Percentiles rank a stretch among this genome's conserved stretches.
Evolutionary conservation across 2,329 filamentous ascomycete species (phyloP).

Genomic region (Mycosphaerelloides madeirae): DNA sequence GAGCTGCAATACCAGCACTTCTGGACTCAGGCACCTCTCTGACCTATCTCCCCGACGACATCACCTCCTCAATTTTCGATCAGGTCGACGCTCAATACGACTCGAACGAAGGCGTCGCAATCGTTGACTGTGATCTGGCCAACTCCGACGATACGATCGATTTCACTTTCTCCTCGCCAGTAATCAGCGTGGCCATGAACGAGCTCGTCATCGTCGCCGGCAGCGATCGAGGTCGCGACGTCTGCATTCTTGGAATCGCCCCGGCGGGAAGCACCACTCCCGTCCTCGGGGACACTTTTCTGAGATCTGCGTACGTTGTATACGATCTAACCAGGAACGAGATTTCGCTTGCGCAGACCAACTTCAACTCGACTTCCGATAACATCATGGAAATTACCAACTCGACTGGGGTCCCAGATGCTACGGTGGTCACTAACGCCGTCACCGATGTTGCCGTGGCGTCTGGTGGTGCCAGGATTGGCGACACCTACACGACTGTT

Average conservation of each 20-base stretch:
- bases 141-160: conserved; percentile 48
- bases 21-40: conserved; percentile 73
- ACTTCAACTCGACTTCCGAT: conserved; percentile 52
- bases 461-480: conserved; percentile 42
- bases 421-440: conserved; percentile 48
- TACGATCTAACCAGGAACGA: conserved; percentile 58
- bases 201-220: conserved; percentile 54
- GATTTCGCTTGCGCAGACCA: conserved; percentile 57
- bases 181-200: conserved; percentile 51
- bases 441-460: conserved; percentile 45
- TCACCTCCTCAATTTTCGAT: conserved; percentile 46
- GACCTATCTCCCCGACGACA: conserved; percentile 61
- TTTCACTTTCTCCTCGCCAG: conserved; percentile 54
- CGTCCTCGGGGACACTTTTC: conserved; percentile 59
- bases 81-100: conserved; percentile 41
- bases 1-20: conserved; percentile 52
- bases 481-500: conserved; percentile 15
- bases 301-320: conserved; percentile 59
- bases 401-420: conserved; percentile 49
- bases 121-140: conserved; percentile 51
- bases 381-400: conserved; percentile 53
- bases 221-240: conserved; percentile 35
- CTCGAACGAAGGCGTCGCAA: conserved; percentile 40
- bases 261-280: conserved; percentile 45
- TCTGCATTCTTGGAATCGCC: conserved; percentile 50